A percentile compares a stretch with the other conserved stretches of the same genome.
Conservation (phyloP, 1,284 basidiomycete genomes). For the Rhodotorula sp. region DNA sequence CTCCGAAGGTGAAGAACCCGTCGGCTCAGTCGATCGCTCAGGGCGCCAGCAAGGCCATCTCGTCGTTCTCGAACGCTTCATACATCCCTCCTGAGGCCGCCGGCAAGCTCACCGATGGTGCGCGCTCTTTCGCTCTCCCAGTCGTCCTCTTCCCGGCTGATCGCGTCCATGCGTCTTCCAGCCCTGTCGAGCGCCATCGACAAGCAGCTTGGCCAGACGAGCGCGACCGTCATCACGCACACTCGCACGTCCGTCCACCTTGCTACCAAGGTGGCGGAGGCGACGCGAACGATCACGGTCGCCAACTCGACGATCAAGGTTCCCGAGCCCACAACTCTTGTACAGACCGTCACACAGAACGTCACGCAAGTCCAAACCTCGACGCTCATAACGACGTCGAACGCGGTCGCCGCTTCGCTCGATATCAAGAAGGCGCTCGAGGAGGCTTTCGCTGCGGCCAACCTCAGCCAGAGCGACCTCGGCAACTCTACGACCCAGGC, state of each 20-base stretch:
- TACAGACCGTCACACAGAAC: constrained; percentile 19
- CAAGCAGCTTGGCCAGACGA: constrained; percentile 27
- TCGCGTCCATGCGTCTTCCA: neutral
- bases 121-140: neutral
- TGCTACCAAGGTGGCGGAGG: constrained; percentile 21
- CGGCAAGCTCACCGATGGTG: constrained; percentile 27
- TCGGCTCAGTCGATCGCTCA: constrained; percentile 28
- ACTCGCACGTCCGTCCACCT: constrained; percentile 4
- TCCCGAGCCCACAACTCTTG: constrained; percentile 18
- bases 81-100: constrained; percentile 31
- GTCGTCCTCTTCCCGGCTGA: neutral
- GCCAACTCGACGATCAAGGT: constrained; percentile 32
- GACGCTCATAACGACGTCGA: constrained; percentile 15
- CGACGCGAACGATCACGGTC: constrained; percentile 27
- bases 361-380: constrained; percentile 17
- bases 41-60: constrained; percentile 36
- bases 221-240: constrained; percentile 16
- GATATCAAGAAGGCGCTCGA: constrained; percentile 41
- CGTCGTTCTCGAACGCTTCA: constrained; percentile 27
- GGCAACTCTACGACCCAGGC: constrained; percentile 27
- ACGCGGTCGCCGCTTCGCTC: constrained; percentile 32
- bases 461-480: constrained; percentile 33
- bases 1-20: constrained; percentile 34
- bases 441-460: constrained; percentile 40
- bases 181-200: constrained; percentile 34